phyloP scores from a whole-genome alignment of 1,284 basidiomycete species.

The Coniferiporia weirii region DNA sequence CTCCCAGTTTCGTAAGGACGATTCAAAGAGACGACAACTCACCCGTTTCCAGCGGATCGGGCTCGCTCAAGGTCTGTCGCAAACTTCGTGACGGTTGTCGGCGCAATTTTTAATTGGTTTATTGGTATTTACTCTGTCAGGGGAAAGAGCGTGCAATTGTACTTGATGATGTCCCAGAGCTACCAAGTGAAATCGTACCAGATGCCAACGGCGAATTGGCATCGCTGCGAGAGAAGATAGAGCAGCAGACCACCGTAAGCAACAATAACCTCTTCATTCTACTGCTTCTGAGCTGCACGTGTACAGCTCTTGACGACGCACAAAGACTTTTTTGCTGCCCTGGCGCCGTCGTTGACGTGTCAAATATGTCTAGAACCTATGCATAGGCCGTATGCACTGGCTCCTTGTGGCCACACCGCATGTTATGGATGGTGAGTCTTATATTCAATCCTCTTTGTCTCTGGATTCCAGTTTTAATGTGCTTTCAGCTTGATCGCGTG shows the following conservation, averaged over 20 bases:
- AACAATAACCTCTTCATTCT: neutral
- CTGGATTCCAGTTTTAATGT: neutral
- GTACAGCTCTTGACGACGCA: slow-evolving; percentile 11
- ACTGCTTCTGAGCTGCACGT: neutral
- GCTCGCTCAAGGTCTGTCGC: slow-evolving; percentile 5
- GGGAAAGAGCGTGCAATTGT: slow-evolving; percentile 7
- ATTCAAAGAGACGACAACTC: neutral
- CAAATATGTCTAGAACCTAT: slow-evolving; percentile 71
- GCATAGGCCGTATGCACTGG: slow-evolving; percentile 61
- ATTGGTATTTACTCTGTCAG: neutral
- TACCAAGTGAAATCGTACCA: neutral
- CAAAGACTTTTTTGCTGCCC: slow-evolving; percentile 4
- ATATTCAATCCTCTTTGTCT: neutral
- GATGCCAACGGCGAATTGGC: slow-evolving; percentile 1
- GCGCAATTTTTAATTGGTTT: neutral
- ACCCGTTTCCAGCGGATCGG: neutral
- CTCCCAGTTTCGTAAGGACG: neutral
- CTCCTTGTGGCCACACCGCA: slow-evolving; percentile 69
- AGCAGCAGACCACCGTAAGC: slow-evolving; percentile 8
- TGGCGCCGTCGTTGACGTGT: slow-evolving; percentile 41
- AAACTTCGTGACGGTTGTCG: neutral
- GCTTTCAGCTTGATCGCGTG: slow-evolving; percentile 59
- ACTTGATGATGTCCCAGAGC: neutral
- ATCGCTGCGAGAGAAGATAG: neutral
- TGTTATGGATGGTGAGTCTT: slow-evolving; percentile 39